These are phyloP conservation scores for Balansia obtecta DNA, from an alignment of 2,329 filamentous ascomycete species.

Conservation along the genomic window DNA sequence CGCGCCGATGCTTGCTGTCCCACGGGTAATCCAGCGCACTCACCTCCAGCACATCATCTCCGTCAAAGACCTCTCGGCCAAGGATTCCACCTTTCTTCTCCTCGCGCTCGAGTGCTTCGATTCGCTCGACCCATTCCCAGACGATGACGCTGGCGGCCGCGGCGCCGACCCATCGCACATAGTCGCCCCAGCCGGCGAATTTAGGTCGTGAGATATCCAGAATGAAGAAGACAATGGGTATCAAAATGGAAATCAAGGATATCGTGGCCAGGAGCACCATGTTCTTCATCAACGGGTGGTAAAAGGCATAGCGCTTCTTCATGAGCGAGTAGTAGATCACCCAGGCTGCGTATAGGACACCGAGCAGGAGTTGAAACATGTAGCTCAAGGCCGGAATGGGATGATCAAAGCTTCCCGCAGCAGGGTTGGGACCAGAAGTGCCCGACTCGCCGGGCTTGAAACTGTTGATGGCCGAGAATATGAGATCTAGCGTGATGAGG, in stretches of 20 bases:
- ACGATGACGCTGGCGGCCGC: conserved; percentile 92
- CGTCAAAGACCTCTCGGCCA: conserved; percentile 83
- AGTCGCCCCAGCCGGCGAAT: conserved; percentile 87
- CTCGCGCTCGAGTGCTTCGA: conserved; percentile 82
- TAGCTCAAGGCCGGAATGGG: conserved; percentile 87
- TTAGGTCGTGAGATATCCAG: conserved; percentile 77
- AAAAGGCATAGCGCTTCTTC: conserved; percentile 83
- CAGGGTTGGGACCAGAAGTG: conserved; percentile 35
- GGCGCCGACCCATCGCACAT: conserved; percentile 91
- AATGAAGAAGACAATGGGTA: conserved; percentile 87
- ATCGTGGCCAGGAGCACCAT: conserved; percentile 70
- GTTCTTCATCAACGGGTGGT: conserved; percentile 81
- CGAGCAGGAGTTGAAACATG: conserved; percentile 76
- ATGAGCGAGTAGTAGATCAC: conserved; percentile 89
- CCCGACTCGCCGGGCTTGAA: conserved; percentile 44
- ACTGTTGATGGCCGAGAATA: conserved; percentile 85
- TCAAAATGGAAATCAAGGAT: conserved; percentile 69
- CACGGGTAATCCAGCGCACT: conserved; percentile 38
- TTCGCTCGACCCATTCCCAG: conserved; percentile 96
- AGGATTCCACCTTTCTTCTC: conserved; percentile 90
- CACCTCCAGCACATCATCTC: conserved; percentile 77
- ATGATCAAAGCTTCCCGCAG: conserved; percentile 69
- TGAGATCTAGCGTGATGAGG: conserved; percentile 78
- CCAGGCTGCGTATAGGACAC: conserved; percentile 82
- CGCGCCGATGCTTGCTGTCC: conserved; percentile 26